Evolutionary conservation across 164 flowering plant species (phyloP).

Genomic region (Magnolia changhungtana): DNA sequence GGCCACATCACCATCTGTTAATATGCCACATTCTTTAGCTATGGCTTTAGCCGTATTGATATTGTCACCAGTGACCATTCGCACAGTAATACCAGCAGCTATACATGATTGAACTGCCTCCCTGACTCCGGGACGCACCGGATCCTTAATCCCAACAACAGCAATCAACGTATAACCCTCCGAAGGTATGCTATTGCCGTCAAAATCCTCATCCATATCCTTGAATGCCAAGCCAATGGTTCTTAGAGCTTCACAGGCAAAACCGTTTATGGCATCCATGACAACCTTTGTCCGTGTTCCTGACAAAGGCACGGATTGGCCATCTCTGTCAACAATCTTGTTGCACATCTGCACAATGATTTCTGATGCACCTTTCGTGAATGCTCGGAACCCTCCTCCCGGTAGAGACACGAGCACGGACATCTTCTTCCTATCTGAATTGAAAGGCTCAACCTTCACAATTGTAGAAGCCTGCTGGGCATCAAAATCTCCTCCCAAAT

Average conservation of each 20-base stretch:
- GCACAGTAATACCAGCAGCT: constrained; percentile 46
- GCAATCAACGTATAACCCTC: constrained; percentile 44
- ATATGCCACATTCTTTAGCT: constrained; percentile 57
- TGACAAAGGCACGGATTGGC: constrained; percentile 26
- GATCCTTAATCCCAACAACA: constrained; percentile 56
- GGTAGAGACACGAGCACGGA: constrained; percentile 62
- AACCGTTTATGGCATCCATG: constrained; percentile 34
- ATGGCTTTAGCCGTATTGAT: constrained; percentile 52
- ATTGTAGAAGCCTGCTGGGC: constrained; percentile 30
- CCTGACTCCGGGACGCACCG: constrained; percentile 48
- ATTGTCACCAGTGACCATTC: constrained; percentile 58
- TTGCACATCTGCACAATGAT: constrained; percentile 46
- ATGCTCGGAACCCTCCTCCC: constrained; percentile 48
- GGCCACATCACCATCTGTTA: constrained; percentile 42
- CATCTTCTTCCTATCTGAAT: constrained; percentile 73
- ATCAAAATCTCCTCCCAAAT: constrained; percentile 50
- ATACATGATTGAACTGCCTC: constrained; percentile 44
- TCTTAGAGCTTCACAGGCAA: constrained; percentile 45
- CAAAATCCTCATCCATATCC: constrained; percentile 25
- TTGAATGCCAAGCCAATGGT: constrained; percentile 48
- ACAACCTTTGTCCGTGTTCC: constrained; percentile 21
- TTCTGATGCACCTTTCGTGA: constrained; percentile 90
- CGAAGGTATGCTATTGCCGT: constrained; percentile 27
- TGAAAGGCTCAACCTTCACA: constrained; percentile 69
- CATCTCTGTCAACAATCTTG: constrained; percentile 27